Percentiles rank a stretch among this genome's conserved stretches.
phyloP scores from a whole-genome alignment of 1,139 yeast species.

The Protomyces macrosporus region DNA sequence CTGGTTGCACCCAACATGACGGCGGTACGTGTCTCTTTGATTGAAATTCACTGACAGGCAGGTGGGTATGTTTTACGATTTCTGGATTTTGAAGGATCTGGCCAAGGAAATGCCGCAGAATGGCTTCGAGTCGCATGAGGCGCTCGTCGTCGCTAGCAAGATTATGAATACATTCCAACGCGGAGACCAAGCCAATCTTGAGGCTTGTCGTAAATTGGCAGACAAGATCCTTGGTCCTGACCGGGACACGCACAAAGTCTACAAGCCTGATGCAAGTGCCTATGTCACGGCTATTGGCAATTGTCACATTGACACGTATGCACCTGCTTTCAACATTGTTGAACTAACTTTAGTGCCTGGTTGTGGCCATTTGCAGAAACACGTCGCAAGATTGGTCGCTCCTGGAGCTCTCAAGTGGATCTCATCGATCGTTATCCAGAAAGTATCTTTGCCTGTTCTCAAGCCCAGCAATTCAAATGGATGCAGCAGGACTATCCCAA shows the following conservation, averaged over 20 bases:
- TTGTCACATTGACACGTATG: constrained; percentile 85
- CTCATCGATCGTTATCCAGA: constrained; percentile 85
- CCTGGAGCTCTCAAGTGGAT: constrained; percentile 91
- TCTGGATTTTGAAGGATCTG: constrained; percentile 84
- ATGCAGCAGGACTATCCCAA: constrained; percentile 71
- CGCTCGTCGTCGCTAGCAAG: constrained; percentile 67
- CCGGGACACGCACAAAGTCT: constrained; percentile 61
- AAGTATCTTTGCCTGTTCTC: constrained; percentile 89
- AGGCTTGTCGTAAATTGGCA: constrained; percentile 64
- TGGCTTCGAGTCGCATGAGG: constrained; percentile 77
- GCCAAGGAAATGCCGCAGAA: constrained; percentile 75
- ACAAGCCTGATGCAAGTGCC: constrained; percentile 38
- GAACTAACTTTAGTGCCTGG: constrained; percentile 31
- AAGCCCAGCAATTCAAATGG: constrained; percentile 95
- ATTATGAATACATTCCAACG: constrained; percentile 79
- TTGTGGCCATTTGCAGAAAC: constrained; percentile 96
- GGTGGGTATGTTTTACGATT: constrained; percentile 67
- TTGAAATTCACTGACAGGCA: background rate
- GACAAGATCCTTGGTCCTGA: constrained; percentile 57
- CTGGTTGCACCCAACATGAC: constrained; percentile 73
- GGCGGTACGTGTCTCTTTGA: constrained; percentile 46
- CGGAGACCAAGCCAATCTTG: constrained; percentile 47
- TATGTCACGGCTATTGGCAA: constrained; percentile 82
- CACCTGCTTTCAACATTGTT: too few species aligned
- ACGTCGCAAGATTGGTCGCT: constrained; percentile 65